Conservation (phyloP, 805 yeast species). For the Ogataea populi-albae region DNA sequence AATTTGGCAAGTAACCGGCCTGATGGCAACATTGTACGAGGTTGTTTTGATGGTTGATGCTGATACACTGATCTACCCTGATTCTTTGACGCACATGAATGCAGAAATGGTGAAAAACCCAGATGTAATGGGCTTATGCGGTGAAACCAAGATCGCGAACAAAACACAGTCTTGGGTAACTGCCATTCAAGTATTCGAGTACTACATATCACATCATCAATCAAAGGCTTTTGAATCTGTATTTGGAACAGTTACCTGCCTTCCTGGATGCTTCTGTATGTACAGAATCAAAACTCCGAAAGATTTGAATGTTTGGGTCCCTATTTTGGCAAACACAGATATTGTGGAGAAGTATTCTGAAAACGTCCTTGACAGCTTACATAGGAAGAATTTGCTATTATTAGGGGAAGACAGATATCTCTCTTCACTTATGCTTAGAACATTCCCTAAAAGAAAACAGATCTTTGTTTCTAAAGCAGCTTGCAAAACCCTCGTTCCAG, state of each 20-base stretch:
- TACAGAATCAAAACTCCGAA: slow-evolving; percentile 89
- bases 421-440: slow-evolving; percentile 78
- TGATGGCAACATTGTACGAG: slow-evolving; percentile 81
- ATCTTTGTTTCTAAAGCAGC: slow-evolving; percentile 87
- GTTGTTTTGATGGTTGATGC: slow-evolving; percentile 91
- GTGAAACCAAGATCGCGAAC: slow-evolving; percentile 89
- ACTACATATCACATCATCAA: slow-evolving; percentile 90
- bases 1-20: slow-evolving; percentile 81
- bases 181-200: slow-evolving; percentile 89
- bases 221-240: slow-evolving; percentile 94
- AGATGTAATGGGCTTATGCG: slow-evolving; percentile 86
- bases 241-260: slow-evolving; percentile 91
- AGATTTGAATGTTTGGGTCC: slow-evolving; percentile 84
- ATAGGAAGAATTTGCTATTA: slow-evolving; percentile 77
- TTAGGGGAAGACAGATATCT: slow-evolving; percentile 90
- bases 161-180: slow-evolving; percentile 85
- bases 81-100: slow-evolving; percentile 83
- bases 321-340: slow-evolving; percentile 88
- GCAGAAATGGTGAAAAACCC: slow-evolving; percentile 90
- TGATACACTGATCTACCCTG: slow-evolving; percentile 85
- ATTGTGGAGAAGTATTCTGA: slow-evolving; percentile 90
- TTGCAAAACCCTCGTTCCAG: slow-evolving; percentile 90
- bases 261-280: slow-evolving; percentile 94
- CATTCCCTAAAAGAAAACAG: slow-evolving; percentile 88
- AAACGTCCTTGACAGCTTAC: slow-evolving; percentile 78